Conservation (phyloP, 2,329 filamentous ascomycete species). For the Trichoderma hamatum region DNA sequence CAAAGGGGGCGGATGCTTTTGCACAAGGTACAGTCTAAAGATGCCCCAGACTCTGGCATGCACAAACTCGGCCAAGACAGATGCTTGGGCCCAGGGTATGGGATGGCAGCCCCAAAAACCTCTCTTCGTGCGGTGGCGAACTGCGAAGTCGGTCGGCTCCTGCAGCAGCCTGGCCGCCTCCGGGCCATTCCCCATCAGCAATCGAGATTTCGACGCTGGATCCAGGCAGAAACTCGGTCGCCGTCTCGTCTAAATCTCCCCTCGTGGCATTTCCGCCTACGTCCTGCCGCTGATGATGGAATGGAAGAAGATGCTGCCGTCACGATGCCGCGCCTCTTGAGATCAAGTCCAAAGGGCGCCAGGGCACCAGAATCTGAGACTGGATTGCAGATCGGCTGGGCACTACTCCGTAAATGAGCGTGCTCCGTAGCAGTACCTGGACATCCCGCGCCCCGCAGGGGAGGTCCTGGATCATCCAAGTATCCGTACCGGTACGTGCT, state of each 20-base stretch:
- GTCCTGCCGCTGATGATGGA: neutral
- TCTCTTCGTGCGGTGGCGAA: slow-evolving; percentile 22
- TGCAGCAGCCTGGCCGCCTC: slow-evolving; percentile 1
- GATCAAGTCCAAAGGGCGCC: neutral
- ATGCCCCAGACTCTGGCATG: slow-evolving; percentile 4
- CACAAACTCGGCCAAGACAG: slow-evolving; percentile 3
- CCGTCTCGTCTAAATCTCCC: neutral
- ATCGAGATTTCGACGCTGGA: slow-evolving; percentile 21
- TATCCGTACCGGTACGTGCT: slow-evolving; percentile 1
- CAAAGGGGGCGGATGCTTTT: slow-evolving; percentile 14
- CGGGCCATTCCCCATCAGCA: slow-evolving; percentile 9
- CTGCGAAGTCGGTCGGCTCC: slow-evolving; percentile 1
- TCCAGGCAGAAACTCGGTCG: neutral
- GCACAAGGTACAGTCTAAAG: neutral
- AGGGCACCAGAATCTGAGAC: slow-evolving; percentile 40
- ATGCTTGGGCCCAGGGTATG: slow-evolving; percentile 3
- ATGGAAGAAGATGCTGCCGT: neutral
- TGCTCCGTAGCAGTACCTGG: slow-evolving; percentile 22
- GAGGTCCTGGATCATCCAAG: slow-evolving; percentile 1
- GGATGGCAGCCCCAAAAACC: slow-evolving; percentile 20
- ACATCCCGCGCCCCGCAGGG: slow-evolving; percentile 26
- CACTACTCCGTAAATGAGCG: slow-evolving; percentile 32
- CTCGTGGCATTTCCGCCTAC: neutral
- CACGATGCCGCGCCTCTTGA: neutral
- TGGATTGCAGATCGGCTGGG: slow-evolving; percentile 40